Evolutionary conservation across 176 grass and related monocot species (phyloP).

Genomic region (Melocanna baccifera): DNA sequence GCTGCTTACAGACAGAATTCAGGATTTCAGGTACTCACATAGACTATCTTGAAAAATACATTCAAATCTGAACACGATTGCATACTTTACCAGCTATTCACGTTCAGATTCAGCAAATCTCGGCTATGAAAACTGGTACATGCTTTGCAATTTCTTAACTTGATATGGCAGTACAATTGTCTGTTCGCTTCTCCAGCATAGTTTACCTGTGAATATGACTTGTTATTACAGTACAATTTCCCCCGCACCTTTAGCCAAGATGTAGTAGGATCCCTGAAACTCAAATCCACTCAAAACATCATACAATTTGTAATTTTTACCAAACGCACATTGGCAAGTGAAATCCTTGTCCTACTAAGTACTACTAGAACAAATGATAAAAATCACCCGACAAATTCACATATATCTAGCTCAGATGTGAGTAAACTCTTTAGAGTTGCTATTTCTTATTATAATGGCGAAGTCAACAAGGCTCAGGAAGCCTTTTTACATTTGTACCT

Average conservation of each 20-base stretch:
- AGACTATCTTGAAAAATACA: not conserved
- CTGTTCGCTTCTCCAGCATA: not conserved
- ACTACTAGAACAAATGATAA: not conserved
- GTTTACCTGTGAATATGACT: not conserved
- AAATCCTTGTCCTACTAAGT: not conserved
- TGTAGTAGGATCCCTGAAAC: not conserved
- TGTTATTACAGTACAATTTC: not conserved
- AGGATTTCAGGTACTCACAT: not conserved
- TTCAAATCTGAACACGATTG: not conserved
- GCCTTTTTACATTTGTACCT: slow-evolving; percentile 47
- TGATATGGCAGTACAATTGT: not conserved
- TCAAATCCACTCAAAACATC: not conserved
- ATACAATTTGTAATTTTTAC: not conserved
- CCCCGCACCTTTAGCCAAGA: not conserved
- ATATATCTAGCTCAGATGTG: not conserved
- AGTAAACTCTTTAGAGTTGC: not conserved
- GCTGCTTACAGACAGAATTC: not conserved
- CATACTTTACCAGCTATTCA: not conserved
- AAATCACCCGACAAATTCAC: not conserved
- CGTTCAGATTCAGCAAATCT: not conserved
- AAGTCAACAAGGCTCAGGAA: slow-evolving; percentile 1
- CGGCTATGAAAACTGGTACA: not conserved
- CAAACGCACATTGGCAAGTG: not conserved
- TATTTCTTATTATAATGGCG: not conserved
- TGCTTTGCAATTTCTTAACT: too few species aligned